Percentiles rank a stretch among this genome's conserved stretches.
Evolutionary conservation across 1,139 yeast genomes (phyloP).

Genomic region (Geotrichum restrictum): DNA sequence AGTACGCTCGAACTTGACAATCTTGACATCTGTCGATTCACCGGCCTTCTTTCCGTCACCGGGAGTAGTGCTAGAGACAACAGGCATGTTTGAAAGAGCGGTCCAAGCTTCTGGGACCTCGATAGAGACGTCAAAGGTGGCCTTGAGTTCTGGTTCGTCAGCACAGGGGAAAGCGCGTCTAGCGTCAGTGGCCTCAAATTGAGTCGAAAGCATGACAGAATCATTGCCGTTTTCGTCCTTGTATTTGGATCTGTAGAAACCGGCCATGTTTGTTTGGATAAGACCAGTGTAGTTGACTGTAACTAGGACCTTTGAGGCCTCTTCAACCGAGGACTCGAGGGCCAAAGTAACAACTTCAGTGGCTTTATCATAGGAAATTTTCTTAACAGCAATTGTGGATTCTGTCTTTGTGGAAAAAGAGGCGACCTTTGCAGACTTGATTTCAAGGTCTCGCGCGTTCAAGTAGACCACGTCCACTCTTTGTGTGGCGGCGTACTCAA

Average conservation of each 20-base stretch:
- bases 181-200: constrained; percentile 87
- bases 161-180: constrained; percentile 88
- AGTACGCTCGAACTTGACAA: constrained; percentile 52
- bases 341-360: constrained; percentile 39
- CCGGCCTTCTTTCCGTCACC: constrained; percentile 46
- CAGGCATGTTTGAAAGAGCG: constrained; percentile 80
- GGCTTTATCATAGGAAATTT: constrained; percentile 28
- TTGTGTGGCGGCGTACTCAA: constrained; percentile 46
- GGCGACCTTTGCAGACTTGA: constrained; percentile 23
- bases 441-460: constrained; percentile 32
- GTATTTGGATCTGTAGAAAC: constrained; percentile 76
- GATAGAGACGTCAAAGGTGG: constrained; percentile 68
- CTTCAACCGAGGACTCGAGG: constrained; percentile 30
- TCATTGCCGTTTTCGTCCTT: constrained; percentile 51
- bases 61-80: constrained; percentile 47
- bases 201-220: constrained; percentile 72
- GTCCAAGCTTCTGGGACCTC: constrained; percentile 58
- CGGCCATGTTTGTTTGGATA: constrained; percentile 71
- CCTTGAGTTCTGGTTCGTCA: constrained; percentile 83
- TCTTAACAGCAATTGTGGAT: constrained; percentile 25
- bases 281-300: constrained; percentile 46
- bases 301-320: constrained; percentile 33
- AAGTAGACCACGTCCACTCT: constrained; percentile 32
- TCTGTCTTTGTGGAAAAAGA: constrained; percentile 27
- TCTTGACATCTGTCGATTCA: constrained; percentile 31